phyloP scores from a whole-genome alignment of 805 yeast species.

The Ascoidea asiatica region DNA sequence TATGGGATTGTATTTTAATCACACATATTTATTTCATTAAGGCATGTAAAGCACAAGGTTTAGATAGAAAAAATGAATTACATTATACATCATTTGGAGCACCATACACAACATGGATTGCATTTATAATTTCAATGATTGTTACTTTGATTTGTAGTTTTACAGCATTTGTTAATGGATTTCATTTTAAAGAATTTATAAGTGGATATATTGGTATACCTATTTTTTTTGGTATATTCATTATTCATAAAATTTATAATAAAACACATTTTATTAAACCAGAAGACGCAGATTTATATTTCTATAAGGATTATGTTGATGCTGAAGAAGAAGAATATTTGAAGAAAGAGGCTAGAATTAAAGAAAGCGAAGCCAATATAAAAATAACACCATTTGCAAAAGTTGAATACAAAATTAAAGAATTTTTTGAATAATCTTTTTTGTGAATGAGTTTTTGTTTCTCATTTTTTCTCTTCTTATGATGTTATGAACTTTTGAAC shows the following conservation, averaged over 20 bases:
- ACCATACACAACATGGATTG: conserved; percentile 27
- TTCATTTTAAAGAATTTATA: conserved; percentile 26
- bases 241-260: conserved; percentile 23
- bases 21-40: conserved; percentile 33
- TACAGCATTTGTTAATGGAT: conserved; percentile 25
- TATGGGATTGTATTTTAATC: conserved; percentile 31
- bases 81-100: conserved; percentile 28
- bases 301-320: conserved; percentile 31
- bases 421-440: too few species aligned
- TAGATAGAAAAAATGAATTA: conserved; percentile 23
- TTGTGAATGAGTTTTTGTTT: too few species aligned
- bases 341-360: neutral
- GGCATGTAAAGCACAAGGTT: conserved; percentile 30
- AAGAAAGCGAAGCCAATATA: neutral
- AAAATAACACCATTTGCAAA: too few species aligned
- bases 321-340: conserved; percentile 22
- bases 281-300: conserved; percentile 25
- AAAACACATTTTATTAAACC: conserved; percentile 22
- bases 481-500: too few species aligned
- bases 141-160: conserved; percentile 28
- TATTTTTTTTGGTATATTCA: conserved; percentile 25
- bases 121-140: conserved; percentile 21
- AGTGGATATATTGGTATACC: conserved; percentile 19
- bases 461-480: too few species aligned
- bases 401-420: too few species aligned